phyloP scores from a whole-genome alignment of 305 asterid genomes.

The Euphrasia arctica region DNA sequence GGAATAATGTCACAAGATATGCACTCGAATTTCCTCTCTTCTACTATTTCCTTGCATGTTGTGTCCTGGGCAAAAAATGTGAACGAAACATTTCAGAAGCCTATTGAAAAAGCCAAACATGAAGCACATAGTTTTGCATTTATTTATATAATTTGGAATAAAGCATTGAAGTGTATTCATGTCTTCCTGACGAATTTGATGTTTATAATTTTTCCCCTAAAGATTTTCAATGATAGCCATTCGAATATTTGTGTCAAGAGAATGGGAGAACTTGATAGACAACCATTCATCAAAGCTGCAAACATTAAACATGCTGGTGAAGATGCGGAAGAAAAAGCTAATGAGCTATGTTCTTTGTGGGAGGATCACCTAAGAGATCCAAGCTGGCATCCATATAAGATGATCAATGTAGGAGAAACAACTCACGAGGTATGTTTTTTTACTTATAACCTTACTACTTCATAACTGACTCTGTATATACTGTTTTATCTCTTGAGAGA shows the following conservation, averaged over 20 bases:
- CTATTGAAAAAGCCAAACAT: slow-evolving; percentile 11
- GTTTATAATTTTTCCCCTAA: slow-evolving; percentile 10
- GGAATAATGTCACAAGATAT: not conserved
- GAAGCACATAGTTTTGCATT: slow-evolving; percentile 9
- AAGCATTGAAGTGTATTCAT: slow-evolving; percentile 4
- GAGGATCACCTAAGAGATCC: slow-evolving; percentile 65
- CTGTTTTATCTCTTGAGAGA: slow-evolving; percentile 6
- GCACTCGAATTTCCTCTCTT: not conserved
- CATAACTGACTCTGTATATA: slow-evolving; percentile 10
- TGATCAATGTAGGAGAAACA: slow-evolving; percentile 41
- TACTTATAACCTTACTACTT: slow-evolving; percentile 5
- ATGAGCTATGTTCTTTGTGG: slow-evolving; percentile 54
- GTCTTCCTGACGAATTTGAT: slow-evolving; percentile 18
- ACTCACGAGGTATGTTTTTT: slow-evolving; percentile 38
- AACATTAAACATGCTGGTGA: slow-evolving; percentile 31
- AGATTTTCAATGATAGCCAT: slow-evolving; percentile 44
- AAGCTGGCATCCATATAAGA: slow-evolving; percentile 69
- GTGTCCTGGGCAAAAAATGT: not conserved
- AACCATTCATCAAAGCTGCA: slow-evolving; percentile 43
- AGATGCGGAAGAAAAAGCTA: slow-evolving; percentile 39
- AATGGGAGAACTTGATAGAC: slow-evolving; percentile 61
- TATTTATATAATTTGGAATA: slow-evolving; percentile 3
- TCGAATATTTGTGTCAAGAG: slow-evolving; percentile 58
- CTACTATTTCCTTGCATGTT: not conserved
- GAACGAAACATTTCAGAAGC: not conserved